These are phyloP conservation scores for Ophiosphaerella herpotricha DNA, from an alignment of 2,329 filamentous ascomycete species.

Conservation along the genomic window DNA sequence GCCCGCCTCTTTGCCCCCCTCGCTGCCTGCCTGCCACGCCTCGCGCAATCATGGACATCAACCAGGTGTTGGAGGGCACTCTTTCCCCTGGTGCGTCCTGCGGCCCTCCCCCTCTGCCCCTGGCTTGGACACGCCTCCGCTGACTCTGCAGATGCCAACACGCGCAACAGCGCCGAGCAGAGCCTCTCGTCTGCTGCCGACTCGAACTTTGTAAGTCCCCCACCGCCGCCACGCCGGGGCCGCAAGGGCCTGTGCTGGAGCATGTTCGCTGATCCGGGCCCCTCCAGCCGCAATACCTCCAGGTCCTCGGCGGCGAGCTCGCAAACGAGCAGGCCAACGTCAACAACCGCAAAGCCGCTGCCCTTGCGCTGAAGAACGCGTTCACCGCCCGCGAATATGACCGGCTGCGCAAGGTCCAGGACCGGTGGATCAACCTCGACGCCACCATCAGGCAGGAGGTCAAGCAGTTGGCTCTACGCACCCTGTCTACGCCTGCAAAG, in stretches of 20 bases:
- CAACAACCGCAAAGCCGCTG: conserved; percentile 88
- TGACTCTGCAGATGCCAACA: conserved; percentile 74
- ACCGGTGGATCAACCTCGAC: conserved; percentile 88
- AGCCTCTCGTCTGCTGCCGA: conserved; percentile 92
- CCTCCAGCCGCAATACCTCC: conserved; percentile 75
- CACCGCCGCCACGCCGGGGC: conserved; percentile 17
- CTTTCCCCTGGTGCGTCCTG: conserved; percentile 80
- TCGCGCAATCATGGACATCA: conserved; percentile 83
- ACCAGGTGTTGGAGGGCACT: conserved; percentile 95
- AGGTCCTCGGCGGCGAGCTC: conserved; percentile 89
- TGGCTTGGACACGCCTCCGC: conserved; percentile 31
- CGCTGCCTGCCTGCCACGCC: conserved; percentile 13
- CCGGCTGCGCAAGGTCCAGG: conserved; percentile 86
- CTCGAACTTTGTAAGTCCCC: conserved; percentile 82
- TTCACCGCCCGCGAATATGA: conserved; percentile 91
- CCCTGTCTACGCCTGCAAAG: conserved; percentile 76
- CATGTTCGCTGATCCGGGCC: conserved; percentile 38
- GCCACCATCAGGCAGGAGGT: conserved; percentile 82
- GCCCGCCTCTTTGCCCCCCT: conserved; percentile 18
- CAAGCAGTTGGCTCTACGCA: conserved; percentile 88
- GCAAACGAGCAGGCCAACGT: conserved; percentile 82
- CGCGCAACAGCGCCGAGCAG: conserved; percentile 89
- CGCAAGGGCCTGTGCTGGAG: conserved; percentile 18
- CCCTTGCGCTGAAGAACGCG: conserved; percentile 96
- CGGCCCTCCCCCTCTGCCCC: conserved; percentile 17